Base-by-base conservation (phyloP, 805 yeast species). In the Zygoascus flipseniorum region DNA sequence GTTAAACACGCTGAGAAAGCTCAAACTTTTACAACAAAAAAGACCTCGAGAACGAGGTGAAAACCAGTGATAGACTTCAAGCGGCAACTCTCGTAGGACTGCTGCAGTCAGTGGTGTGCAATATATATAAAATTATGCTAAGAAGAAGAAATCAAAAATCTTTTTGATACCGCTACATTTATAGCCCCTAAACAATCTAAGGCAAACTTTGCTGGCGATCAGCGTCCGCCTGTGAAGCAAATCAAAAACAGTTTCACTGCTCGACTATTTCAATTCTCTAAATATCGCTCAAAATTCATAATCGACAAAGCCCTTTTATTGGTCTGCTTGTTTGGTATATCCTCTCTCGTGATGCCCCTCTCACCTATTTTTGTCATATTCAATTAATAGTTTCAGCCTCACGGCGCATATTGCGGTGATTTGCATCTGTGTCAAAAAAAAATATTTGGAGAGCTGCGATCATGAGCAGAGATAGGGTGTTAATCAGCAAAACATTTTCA, bases 11-110 rank as follows among this genome's bases (percentile, higher is more conserved):
- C 50, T 16, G 42, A 35, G 19, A 32, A 48, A 48, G 20, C 19
- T 18, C 50, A 20, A 48, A 16, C 41, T 35, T 39, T 31, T 19
- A 16, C 28, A 31, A 18, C 10, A 37, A 48, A 48, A 48, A 48
- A 35, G 19, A 37, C 62, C 60, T 58, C 55, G 53, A 50, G 35
- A 37, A 48, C 37, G 63, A 58, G 64, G 63, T 63, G 55, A 44
- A 31, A 48, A 54, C 46, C 18, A 20, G 48, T 52, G 45, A 44
- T 37, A 57, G 55, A 62, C 51, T 51, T 48, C 63, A 62, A 56
- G 60, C 66, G 66, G 66, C 66, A 62, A 62, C 66, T 58, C 66
- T 61, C 66, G 65, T 62, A 50, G 57, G 56, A 44, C 50, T 13
- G 31, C 32, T 4, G 16, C 8, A 35, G 39, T 35, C 39, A 10